phyloP scores from a whole-genome alignment of 2,329 filamentous ascomycete species.

The Purpureocillium lavendulum region DNA sequence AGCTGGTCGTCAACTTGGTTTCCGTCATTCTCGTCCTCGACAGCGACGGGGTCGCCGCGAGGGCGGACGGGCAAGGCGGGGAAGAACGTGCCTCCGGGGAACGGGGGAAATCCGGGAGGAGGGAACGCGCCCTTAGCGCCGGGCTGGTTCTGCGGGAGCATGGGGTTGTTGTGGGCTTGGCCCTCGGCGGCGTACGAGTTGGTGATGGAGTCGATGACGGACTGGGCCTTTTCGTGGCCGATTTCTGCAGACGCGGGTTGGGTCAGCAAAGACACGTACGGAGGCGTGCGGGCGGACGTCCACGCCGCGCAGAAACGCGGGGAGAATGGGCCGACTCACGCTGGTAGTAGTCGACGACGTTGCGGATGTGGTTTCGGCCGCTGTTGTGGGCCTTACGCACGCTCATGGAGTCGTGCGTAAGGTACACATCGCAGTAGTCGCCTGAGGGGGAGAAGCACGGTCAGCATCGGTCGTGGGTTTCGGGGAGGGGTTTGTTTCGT shows the following conservation, averaged over 20 bases:
- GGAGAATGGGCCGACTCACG: slow-evolving; percentile 46
- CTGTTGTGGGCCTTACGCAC: slow-evolving; percentile 98
- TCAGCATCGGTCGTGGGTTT: slow-evolving; percentile 6
- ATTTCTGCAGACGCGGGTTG: slow-evolving; percentile 56
- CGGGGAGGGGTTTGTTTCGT: too few relatives aligned
- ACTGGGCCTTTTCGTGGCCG: slow-evolving; percentile 96
- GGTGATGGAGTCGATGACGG: slow-evolving; percentile 96
- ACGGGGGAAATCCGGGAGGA: slow-evolving; percentile 44
- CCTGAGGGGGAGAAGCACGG: slow-evolving; percentile 37
- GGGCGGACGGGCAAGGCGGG: slow-evolving; percentile 9
- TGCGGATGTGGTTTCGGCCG: slow-evolving; percentile 91
- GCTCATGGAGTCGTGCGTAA: slow-evolving; percentile 99
- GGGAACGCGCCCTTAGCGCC: slow-evolving; percentile 33
- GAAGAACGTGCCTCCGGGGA: slow-evolving; percentile 45
- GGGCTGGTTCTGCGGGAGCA: slow-evolving; percentile 64
- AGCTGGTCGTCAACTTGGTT: background rate
- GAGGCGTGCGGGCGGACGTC: too few relatives aligned
- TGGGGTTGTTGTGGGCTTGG: slow-evolving; percentile 76
- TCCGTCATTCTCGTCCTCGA: too few relatives aligned
- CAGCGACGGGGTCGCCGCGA: background rate
- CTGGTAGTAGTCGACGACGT: slow-evolving; percentile 98
- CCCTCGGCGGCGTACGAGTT: slow-evolving; percentile 92
- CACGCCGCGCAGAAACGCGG: too few relatives aligned
- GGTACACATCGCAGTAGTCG: slow-evolving; percentile 99
- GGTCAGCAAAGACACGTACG: background rate